Evolutionary conservation across 2,329 filamentous ascomycete genomes (phyloP).

Genomic region (Cladophialophora psammophila): DNA sequence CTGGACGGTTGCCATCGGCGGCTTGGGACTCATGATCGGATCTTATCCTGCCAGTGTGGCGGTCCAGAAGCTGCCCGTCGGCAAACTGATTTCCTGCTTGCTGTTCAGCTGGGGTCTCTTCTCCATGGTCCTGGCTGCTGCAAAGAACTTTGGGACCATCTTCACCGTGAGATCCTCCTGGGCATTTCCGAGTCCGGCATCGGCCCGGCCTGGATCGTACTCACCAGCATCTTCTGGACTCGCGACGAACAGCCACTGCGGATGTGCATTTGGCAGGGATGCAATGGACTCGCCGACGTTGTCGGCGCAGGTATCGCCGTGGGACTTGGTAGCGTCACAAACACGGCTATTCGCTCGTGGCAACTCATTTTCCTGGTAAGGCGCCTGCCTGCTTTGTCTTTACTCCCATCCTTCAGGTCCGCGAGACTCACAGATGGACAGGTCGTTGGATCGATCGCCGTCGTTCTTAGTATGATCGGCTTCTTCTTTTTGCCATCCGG

Average conservation of each 20-base stretch:
- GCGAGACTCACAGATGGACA: conserved; percentile 1
- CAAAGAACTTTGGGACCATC: conserved; percentile 52
- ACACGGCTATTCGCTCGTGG: conserved; percentile 45
- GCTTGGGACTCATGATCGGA: conserved; percentile 9
- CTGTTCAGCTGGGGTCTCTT: conserved; percentile 47
- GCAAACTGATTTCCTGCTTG: conserved; percentile 10
- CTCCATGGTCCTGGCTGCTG: conserved; percentile 34
- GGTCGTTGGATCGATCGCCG: conserved; percentile 49
- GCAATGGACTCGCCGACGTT: conserved; percentile 66
- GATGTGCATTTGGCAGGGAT: no score
- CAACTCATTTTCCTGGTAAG: conserved; percentile 59
- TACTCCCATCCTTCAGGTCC: conserved; percentile 38
- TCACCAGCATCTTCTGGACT: conserved; percentile 67
- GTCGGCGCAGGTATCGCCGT: conserved; percentile 57
- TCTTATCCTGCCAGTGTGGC: conserved; percentile 17
- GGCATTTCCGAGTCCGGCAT: conserved; percentile 68
- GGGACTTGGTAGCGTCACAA: conserved; percentile 60
- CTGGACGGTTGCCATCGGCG: conserved; percentile 43
- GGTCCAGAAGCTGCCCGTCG: conserved; percentile 15
- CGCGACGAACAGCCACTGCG: no score
- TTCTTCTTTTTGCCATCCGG: conserved; percentile 48
- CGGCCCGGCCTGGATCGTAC: conserved; percentile 66
- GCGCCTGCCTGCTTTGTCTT: conserved; percentile 38
- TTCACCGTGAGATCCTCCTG: conserved; percentile 63
- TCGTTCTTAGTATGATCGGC: conserved; percentile 49